Evolutionary conservation across 148 eudicot species (phyloP), one percentile per base, ranked within the genome.

Genomic region (Nyssa sinensis): DNA sequence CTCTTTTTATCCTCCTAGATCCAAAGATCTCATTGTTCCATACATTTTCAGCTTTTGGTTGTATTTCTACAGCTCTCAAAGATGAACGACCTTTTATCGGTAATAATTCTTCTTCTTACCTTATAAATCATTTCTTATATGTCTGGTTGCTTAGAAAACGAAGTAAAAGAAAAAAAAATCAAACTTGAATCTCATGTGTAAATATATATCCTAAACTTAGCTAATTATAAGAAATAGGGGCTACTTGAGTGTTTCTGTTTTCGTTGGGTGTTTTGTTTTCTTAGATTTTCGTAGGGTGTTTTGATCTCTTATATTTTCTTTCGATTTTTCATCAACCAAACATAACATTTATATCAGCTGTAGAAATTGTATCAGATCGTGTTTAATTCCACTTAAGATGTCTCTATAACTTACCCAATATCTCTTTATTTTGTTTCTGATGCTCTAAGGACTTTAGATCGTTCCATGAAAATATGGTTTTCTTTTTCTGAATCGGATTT

Each of bases 1-100:
- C 7, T 69, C 12, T 21, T 16, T 55, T 25, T 14, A 4, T 58
- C 47, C 58, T 30, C 21, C 57, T 39, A 17, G 0, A 16, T 41
- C 1, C 5, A 32, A 33, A 27, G 23, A 57, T 55, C 44, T 70
- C 73, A 55, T 70, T 70, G 73, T 58, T 55, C 19, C 64, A n/a
- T 24, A 19, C 4, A 55, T 55, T 33, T 4, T 19, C 73, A 60
- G 63, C 63, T 66, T 47, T 66, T 29, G 27, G n/a, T 11, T 21
- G 59, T 9, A 8, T 62, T 58, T 62, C 35, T 9, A 72, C 35
- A 23, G 12, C 49, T 53, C 44, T 49, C 58, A 65, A 81, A 67
- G 66, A 85, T 85, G 88, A 85, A 85, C 60, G 88, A 85, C 71
- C 88, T 85, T 39, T 64, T 85, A 47, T 57, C 88, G 75, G 88